Percentiles rank a stretch among this genome's conserved stretches.
Evolutionary conservation across 2,329 filamentous ascomycete species (phyloP).

Genomic region (Talaromyces marneffei): DNA sequence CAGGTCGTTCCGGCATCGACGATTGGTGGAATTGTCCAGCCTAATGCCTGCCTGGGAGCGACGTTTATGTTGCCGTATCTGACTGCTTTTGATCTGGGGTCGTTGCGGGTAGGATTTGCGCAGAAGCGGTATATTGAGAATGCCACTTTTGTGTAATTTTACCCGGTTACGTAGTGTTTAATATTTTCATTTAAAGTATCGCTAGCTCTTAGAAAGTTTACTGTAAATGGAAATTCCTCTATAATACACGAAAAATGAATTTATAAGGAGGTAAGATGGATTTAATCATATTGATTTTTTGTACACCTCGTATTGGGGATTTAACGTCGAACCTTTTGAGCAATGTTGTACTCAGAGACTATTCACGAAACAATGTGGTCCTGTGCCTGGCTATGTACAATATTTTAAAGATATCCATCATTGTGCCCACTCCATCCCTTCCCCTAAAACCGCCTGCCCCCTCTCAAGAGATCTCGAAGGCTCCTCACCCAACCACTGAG

Average conservation of each 20-base stretch:
- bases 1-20: slow-evolving; percentile 4
- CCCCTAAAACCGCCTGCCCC: neutral
- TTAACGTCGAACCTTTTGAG: too few species aligned
- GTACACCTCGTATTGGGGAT: too few species aligned
- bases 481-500: neutral
- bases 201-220: neutral
- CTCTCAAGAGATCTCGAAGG: neutral
- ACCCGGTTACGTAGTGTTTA: too few species aligned
- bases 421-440: neutral
- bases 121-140: slow-evolving; percentile 9
- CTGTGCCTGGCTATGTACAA: too few species aligned
- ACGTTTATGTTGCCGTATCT: slow-evolving; percentile 10
- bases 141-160: slow-evolving; percentile 4
- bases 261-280: too few species aligned
- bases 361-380: too few species aligned
- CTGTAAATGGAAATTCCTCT: neutral
- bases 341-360: too few species aligned
- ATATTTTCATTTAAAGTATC: too few species aligned
- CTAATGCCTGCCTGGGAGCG: slow-evolving; percentile 8
- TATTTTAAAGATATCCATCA: too few species aligned
- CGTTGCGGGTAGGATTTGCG: slow-evolving; percentile 6
- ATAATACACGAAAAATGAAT: too few species aligned
- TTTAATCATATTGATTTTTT: too few species aligned
- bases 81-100: slow-evolving; percentile 2
- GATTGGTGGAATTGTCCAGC: neutral